phyloP scores from a whole-genome alignment of 2,329 filamentous ascomycete genomes.

The Diaporthe aspalathi region DNA sequence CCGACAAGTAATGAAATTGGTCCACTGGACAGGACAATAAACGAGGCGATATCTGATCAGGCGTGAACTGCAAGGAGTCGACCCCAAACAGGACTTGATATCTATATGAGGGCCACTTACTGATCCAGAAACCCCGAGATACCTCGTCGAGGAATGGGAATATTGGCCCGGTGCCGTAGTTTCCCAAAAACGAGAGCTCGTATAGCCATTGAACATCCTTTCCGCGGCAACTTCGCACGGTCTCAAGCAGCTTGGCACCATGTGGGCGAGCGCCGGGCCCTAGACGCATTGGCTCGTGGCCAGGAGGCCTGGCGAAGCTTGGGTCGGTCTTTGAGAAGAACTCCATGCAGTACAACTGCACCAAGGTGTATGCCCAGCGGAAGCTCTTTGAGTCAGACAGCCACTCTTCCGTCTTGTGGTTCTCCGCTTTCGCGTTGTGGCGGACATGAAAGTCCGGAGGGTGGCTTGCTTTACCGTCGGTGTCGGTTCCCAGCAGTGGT shows the following conservation, averaged over 20 bases:
- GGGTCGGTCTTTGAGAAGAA: conserved; percentile 18
- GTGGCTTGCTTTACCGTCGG: background rate
- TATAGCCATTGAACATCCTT: conserved; percentile 23
- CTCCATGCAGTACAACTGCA: conserved; percentile 24
- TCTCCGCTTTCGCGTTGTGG: background rate
- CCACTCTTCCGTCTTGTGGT: background rate
- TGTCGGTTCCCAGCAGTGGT: conserved; percentile 8
- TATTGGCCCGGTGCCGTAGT: conserved; percentile 11
- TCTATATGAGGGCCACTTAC: background rate
- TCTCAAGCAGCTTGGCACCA: conserved; percentile 3
- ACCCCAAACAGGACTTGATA: background rate
- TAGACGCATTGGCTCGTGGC: conserved; percentile 1
- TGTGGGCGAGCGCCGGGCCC: conserved; percentile 4
- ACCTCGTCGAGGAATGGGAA: conserved; percentile 16
- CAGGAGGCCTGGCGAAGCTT: background rate
- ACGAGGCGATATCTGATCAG: background rate
- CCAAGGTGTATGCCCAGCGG: conserved; percentile 20
- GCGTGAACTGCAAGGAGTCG: background rate
- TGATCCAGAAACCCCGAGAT: conserved; percentile 19
- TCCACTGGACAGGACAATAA: background rate
- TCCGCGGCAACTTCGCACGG: background rate
- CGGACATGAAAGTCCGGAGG: background rate
- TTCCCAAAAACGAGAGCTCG: conserved; percentile 19
- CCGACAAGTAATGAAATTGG: background rate
- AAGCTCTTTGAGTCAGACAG: background rate